Percentiles rank a stretch among this genome's conserved stretches.
Conservation (phyloP, 768 basidiomycete genomes). For the Tulasnella calospora region DNA sequence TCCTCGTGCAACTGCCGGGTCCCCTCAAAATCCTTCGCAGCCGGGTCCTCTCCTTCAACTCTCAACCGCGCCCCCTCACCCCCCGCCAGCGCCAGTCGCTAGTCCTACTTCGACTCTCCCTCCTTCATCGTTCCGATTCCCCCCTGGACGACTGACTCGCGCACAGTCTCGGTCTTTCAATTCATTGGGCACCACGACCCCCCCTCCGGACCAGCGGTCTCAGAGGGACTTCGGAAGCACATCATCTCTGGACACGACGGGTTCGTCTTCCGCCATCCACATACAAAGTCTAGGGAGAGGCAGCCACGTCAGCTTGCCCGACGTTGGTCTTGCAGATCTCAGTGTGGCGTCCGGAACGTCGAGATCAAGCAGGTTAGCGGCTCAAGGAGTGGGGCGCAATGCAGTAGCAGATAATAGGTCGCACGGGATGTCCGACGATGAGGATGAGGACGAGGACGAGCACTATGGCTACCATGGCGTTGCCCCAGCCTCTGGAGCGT, state of each 20-base stretch:
- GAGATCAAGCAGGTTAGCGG: background rate
- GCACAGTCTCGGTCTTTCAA: background rate
- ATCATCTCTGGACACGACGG: background rate
- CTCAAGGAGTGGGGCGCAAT: too few species aligned
- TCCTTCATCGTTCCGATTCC: background rate
- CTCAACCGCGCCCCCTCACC: background rate
- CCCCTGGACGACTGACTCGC: background rate
- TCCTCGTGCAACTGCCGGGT: background rate
- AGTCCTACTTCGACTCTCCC: background rate
- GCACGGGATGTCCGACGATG: background rate
- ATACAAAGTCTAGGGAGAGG: background rate
- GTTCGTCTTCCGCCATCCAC: conserved; percentile 1
- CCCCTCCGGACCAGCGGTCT: background rate
- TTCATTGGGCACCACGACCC: background rate
- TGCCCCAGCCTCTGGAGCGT: conserved; percentile 10
- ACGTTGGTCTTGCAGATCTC: background rate
- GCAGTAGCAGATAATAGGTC: too few species aligned
- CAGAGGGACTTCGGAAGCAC: background rate
- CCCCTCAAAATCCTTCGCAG: background rate
- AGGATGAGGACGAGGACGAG: background rate
- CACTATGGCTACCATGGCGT: background rate
- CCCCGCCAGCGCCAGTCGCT: background rate
- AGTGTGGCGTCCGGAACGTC: conserved; percentile 1
- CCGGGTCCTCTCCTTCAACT: background rate
- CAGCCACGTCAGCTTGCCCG: background rate